phyloP scores from a whole-genome alignment of 2,329 filamentous ascomycete species.

The Ceratocystis cubensis region DNA sequence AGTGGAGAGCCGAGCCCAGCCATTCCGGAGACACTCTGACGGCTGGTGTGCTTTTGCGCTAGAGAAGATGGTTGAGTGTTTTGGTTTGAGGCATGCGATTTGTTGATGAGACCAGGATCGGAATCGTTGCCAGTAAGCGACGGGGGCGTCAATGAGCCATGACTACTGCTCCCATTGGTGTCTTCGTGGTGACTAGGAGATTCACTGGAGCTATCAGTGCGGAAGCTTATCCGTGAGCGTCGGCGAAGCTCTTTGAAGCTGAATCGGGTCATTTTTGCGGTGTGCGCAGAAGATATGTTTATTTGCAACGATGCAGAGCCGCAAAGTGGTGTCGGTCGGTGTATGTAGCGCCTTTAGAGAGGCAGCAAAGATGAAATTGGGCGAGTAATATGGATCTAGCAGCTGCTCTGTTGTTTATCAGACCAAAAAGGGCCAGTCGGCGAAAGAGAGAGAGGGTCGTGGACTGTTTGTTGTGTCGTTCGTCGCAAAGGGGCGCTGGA shows the following conservation, averaged over 20 bases:
- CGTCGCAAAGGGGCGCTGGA: background rate
- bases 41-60: constrained; percentile 23
- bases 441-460: background rate
- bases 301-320: background rate
- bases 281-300: background rate
- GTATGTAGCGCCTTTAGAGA: background rate
- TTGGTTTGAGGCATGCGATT: constrained; percentile 3
- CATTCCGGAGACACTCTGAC: constrained; percentile 54
- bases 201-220: constrained; percentile 49
- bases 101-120: constrained; percentile 41
- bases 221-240: constrained; percentile 63
- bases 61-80: constrained; percentile 1
- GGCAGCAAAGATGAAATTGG: background rate
- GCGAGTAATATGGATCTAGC: background rate
- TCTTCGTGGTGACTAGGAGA: constrained; percentile 43
- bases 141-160: constrained; percentile 59
- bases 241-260: constrained; percentile 58
- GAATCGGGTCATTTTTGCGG: constrained; percentile 16
- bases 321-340: background rate
- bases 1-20: constrained; percentile 44
- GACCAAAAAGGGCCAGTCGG: background rate
- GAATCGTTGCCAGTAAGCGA: constrained; percentile 52
- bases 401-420: background rate
- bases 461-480: background rate
- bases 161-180: constrained; percentile 42